Evolutionary conservation across 2,329 filamentous ascomycete species (phyloP).

Genomic region (Fusarium oxysporum): DNA sequence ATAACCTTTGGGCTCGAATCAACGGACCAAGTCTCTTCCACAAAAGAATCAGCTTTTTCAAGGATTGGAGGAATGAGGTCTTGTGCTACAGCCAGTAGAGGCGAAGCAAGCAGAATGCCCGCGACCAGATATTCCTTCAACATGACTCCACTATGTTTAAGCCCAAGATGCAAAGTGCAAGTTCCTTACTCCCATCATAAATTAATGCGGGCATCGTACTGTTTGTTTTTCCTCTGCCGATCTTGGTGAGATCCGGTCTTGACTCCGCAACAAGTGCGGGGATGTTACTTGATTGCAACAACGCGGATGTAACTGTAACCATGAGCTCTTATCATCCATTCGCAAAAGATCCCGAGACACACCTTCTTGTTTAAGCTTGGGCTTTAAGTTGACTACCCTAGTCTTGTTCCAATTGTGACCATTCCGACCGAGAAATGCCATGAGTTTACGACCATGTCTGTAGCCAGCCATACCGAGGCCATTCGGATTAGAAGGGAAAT

Average conservation of each 20-base stretch:
- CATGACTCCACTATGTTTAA: background rate
- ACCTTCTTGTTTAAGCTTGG: conserved; percentile 1
- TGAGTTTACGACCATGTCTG: too few relatives aligned
- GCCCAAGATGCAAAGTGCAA: rapidly evolving
- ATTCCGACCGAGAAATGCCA: too few relatives aligned
- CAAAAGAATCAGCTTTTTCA: background rate
- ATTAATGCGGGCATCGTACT: background rate
- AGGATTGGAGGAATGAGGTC: conserved; percentile 8
- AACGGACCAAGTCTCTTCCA: background rate
- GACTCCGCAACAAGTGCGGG: conserved; percentile 2
- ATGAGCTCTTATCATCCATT: background rate
- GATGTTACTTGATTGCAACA: conserved; percentile 2
- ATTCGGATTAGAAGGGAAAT: too few relatives aligned
- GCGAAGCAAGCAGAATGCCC: background rate
- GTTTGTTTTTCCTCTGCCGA: background rate
- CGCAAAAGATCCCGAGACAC: background rate
- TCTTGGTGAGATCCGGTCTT: background rate
- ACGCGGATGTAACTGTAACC: conserved; percentile 9
- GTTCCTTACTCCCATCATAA: rapidly evolving
- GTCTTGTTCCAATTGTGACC: too few relatives aligned
- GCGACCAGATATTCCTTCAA: background rate
- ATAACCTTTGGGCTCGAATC: background rate
- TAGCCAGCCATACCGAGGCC: too few relatives aligned
- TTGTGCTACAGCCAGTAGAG: background rate
- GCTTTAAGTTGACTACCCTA: background rate